Base-by-base conservation (phyloP, 257 asterid genomes). In the Phtheirospermum japonicum region DNA sequence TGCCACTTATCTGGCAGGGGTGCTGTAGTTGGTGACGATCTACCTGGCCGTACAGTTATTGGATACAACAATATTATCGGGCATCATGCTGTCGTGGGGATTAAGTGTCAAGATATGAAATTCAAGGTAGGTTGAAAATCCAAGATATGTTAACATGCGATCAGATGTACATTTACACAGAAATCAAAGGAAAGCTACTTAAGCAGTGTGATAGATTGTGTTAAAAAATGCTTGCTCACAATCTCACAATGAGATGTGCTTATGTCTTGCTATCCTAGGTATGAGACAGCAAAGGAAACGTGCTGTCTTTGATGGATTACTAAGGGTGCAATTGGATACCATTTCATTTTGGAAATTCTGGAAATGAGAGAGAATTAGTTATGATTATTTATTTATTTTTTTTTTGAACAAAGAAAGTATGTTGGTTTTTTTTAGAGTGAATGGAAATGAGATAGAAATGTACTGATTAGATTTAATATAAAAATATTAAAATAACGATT, bases 51-150 rank as follows among this genome's bases (percentile, higher is more conserved):
- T 66, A 92, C 95, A 10, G 71, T 89, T 70, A 70, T 89, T 45
- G 99, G 99, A 57, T 58, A 78, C 79, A 82, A 87, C 59, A 92
- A 92, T 69, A 53, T 77, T 63, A 76, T 92, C n/a, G 99, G 99
- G 48, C 89, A 89, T 75, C 89, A 92, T 79, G 83, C 88, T 55
- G 96, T 89, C 34, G 80, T 92, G 79, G 98, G 98, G 51, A 63
- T 74, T 40, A 88, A 85, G 78, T 92, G 97, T 77, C 97, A 92
- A 67, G 99, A 92, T 68, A 70, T 86, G 93, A 92, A 92, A 63
- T 89, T 86, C 81, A 72, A 78, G 94, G 97, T 90, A 66, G 23
- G 79, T 61, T 60, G 54, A 54, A 56, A 26, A n/a, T 32, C 20
- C 61, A 18, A 40, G 45, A 55, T 49, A 16, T 67, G 49, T 72